A percentile compares a stretch with the other conserved stretches of the same genome.
These are phyloP conservation scores for Powellomyces hirtus DNA, from an alignment of 192 early-diverging fungal species.

Conservation along the genomic window DNA sequence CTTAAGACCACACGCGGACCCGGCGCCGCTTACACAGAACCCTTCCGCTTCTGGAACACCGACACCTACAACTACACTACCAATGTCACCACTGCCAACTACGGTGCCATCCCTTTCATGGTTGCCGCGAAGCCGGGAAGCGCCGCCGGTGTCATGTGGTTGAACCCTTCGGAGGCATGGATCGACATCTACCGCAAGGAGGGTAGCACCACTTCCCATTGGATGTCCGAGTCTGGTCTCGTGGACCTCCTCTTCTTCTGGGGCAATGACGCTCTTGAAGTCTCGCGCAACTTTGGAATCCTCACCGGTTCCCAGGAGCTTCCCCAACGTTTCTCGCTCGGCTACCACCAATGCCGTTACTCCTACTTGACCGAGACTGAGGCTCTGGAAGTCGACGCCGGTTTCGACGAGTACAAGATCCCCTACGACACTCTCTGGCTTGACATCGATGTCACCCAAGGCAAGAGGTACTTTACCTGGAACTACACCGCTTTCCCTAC, in stretches of 20 bases:
- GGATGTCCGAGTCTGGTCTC: conserved; percentile 88
- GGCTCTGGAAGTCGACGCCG: conserved; percentile 73
- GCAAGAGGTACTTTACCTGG: conserved; percentile 97
- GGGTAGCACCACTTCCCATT: conserved; percentile 72
- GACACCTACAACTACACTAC: conserved; percentile 95
- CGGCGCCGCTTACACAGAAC: not conserved
- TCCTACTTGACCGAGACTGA: conserved; percentile 89
- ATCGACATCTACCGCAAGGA: conserved; percentile 75
- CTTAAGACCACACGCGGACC: conserved; percentile 76
- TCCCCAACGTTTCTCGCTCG: conserved; percentile 88
- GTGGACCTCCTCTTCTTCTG: conserved; percentile 83
- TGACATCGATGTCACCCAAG: conserved; percentile 97
- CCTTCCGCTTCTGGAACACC: conserved; percentile 71
- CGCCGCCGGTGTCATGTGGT: conserved; percentile 80
- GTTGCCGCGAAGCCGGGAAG: conserved; percentile 71
- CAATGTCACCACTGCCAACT: conserved; percentile 89
- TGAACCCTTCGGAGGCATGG: conserved; percentile 96
- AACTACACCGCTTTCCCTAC: conserved; percentile 83
- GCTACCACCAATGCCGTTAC: conserved; percentile 96
- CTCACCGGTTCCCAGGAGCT: conserved; percentile 77
- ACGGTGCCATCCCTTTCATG: conserved; percentile 92
- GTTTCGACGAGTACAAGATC: conserved; percentile 84
- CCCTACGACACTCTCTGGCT: conserved; percentile 98
- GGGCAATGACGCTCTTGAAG: conserved; percentile 62
- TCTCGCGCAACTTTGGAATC: conserved; percentile 65